A percentile compares a stretch with the other conserved stretches of the same genome.
Evolutionary conservation across 371 early-diverging fungal genomes (phyloP).

Genomic region (Fennellomyces sp.): DNA sequence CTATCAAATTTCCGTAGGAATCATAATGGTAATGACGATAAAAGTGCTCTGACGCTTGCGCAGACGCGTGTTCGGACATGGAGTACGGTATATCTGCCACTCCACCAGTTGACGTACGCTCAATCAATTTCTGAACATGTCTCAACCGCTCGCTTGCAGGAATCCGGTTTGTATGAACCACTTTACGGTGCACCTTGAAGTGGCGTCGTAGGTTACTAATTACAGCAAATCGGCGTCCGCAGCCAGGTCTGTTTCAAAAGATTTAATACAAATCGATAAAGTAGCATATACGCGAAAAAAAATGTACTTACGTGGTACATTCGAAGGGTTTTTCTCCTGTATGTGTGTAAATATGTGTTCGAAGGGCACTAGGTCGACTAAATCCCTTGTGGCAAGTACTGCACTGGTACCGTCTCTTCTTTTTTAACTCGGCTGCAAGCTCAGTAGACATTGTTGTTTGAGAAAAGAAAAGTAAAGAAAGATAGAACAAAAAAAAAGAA

Average conservation of each 20-base stretch:
- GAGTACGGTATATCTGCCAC: too few species aligned
- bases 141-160: slow-evolving; percentile 27
- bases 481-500: background rate
- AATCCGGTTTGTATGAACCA: slow-evolving; percentile 10
- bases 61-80: too few species aligned
- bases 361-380: slow-evolving; percentile 74
- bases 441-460: background rate
- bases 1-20: background rate
- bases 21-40: background rate
- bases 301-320: slow-evolving; percentile 52
- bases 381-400: slow-evolving; percentile 67
- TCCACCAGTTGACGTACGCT: slow-evolving; percentile 11
- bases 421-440: background rate
- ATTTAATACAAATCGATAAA: background rate
- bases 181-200: slow-evolving; percentile 32
- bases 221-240: slow-evolving; percentile 43
- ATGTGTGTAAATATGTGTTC: slow-evolving; percentile 75
- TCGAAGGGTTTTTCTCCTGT: slow-evolving; percentile 80
- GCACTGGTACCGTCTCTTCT: slow-evolving; percentile 19
- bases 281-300: background rate
- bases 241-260: slow-evolving; percentile 27
- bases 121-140: slow-evolving; percentile 30
- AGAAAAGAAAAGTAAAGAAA: slow-evolving; percentile 1
- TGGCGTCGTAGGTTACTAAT: slow-evolving; percentile 47
- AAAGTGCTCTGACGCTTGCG: too few species aligned